phyloP scores from a whole-genome alignment of 768 basidiomycete species.

The Collybia mongolica region DNA sequence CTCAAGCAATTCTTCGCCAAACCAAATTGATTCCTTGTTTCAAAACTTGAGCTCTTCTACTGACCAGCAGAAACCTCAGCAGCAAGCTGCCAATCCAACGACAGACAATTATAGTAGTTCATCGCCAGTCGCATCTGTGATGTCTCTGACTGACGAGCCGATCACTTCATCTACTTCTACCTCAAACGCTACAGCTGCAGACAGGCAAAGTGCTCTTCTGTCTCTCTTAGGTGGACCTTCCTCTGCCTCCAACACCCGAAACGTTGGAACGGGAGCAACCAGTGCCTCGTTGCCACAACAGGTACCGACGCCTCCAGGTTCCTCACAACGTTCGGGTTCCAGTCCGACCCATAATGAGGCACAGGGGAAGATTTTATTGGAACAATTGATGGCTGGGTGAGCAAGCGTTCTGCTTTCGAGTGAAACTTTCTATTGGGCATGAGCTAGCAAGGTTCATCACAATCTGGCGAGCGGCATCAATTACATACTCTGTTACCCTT shows the following conservation, averaged over 20 bases:
- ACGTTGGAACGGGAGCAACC: constrained; percentile 20
- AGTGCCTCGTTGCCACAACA: constrained; percentile 47
- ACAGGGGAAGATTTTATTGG: constrained; percentile 73
- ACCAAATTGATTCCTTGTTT: constrained; percentile 69
- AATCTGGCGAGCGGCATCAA: background rate
- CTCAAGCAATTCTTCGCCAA: constrained; percentile 46
- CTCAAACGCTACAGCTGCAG: constrained; percentile 44
- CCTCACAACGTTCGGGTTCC: constrained; percentile 54
- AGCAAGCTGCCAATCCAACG: constrained; percentile 14
- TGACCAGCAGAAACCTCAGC: constrained; percentile 33
- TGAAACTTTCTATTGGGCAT: background rate
- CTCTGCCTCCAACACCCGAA: constrained; percentile 24
- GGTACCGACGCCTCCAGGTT: constrained; percentile 68
- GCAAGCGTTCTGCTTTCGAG: constrained; percentile 21
- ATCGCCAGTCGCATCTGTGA: constrained; percentile 37
- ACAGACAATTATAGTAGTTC: constrained; percentile 30
- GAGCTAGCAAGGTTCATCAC: background rate
- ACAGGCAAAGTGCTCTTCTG: constrained; percentile 75
- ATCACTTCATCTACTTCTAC: constrained; percentile 40
- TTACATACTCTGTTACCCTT: constrained; percentile 4
- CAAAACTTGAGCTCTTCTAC: constrained; percentile 45
- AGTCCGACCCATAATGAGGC: constrained; percentile 55
- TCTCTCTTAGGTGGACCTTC: constrained; percentile 60
- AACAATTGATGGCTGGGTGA: constrained; percentile 82
- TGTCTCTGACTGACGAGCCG: constrained; percentile 45